Percentiles rank a stretch among this genome's conserved stretches.
phyloP scores from a whole-genome alignment of 129 eudicot genomes.

The sunflower (Helianthus annuus) region HanXRQr2.0-SUNRISE NC_035433.2:104559973-104560472 shows the following conservation, averaged over 20 bases:
- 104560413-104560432: no score
- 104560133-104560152: constrained; percentile 27
- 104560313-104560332: constrained; percentile 1
- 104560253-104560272: neutral
- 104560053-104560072: no score
- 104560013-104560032: no score
- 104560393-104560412: no score
- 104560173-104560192: constrained; percentile 47
- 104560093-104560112: no score
- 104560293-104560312: constrained; percentile 12
- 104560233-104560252: neutral
- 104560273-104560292: constrained; percentile 9
- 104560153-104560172: constrained; percentile 29
- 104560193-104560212: constrained; percentile 41
- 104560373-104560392: neutral
- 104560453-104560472: no score
- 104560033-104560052: no score
- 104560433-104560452: no score
- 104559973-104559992: constrained; percentile 32
- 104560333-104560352: no score
- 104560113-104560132: neutral
- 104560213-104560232: constrained; percentile 34
- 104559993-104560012: no score
- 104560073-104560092: no score
- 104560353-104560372: neutral